Evolutionary conservation across 2,329 filamentous ascomycete species (phyloP).

Genomic region (Colletotrichum sansevieriae): DNA sequence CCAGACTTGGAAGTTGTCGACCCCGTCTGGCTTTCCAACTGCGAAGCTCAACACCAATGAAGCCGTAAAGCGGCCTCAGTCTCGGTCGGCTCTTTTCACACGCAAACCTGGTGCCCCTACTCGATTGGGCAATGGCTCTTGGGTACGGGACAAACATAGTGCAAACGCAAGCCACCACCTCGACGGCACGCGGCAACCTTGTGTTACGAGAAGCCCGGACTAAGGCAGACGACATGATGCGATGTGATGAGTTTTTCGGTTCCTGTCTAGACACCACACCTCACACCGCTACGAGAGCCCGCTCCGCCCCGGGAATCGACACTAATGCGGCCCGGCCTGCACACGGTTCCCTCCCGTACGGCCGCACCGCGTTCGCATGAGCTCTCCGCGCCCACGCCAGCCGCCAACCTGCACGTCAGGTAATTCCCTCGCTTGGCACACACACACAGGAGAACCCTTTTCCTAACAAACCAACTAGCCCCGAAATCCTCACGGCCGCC

Average conservation of each 20-base stretch:
- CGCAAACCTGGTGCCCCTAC: too few relatives aligned
- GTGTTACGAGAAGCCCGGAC: too few relatives aligned
- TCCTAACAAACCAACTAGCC: neutral
- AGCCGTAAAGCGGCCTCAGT: too few relatives aligned
- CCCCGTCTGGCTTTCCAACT: too few relatives aligned
- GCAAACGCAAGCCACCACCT: neutral
- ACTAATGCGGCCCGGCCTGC: conserved; percentile 37
- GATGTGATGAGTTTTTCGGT: conserved; percentile 10
- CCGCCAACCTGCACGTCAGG: conserved; percentile 25
- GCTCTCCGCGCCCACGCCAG: conserved; percentile 10
- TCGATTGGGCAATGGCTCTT: too few relatives aligned
- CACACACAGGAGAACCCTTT: neutral
- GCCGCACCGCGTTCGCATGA: conserved; percentile 28
- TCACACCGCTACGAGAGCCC: conserved; percentile 26
- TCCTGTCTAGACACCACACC: conserved; percentile 19
- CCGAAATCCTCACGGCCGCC: neutral
- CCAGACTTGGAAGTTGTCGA: too few relatives aligned
- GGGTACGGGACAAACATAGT: neutral
- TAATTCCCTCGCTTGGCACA: conserved; percentile 18
- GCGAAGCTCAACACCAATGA: too few relatives aligned
- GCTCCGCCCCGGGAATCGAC: conserved; percentile 26
- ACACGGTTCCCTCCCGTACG: conserved; percentile 30
- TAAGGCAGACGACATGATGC: neutral
- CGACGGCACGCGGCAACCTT: neutral
- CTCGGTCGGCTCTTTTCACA: too few relatives aligned